phyloP scores from a whole-genome alignment of 768 basidiomycete species.

The Rhodosporidiobolus sp. region DNA sequence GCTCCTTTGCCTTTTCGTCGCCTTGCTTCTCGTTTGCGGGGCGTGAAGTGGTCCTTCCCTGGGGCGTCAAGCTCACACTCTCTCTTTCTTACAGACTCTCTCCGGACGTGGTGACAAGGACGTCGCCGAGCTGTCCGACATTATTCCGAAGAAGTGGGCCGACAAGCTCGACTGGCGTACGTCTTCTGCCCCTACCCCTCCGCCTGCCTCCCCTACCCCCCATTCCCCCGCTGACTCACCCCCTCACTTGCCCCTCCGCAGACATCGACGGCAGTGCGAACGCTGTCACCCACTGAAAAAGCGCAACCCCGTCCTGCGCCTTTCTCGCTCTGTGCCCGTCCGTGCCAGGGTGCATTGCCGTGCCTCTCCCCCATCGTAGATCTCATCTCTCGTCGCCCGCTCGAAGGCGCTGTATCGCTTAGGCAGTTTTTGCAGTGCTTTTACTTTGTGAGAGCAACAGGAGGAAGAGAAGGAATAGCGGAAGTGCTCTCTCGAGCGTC shows the following conservation, averaged over 20 bases:
- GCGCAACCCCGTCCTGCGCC: background rate
- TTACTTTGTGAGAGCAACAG: too few relatives aligned
- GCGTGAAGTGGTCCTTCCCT: background rate
- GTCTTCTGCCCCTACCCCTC: background rate
- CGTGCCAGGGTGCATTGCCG: too few relatives aligned
- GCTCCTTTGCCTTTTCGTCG: conserved; percentile 1
- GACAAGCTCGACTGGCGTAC: conserved; percentile 85
- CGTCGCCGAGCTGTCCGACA: conserved; percentile 80
- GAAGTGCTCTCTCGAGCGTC: too few relatives aligned
- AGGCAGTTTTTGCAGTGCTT: too few relatives aligned
- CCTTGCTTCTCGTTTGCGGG: background rate
- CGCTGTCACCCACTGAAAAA: background rate
- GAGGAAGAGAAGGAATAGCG: too few relatives aligned
- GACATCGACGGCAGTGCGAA: conserved; percentile 29
- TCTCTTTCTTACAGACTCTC: conserved; percentile 62
- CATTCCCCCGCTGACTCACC: background rate
- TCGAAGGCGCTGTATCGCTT: too few relatives aligned
- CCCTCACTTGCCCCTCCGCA: background rate
- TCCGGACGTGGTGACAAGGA: conserved; percentile 98
- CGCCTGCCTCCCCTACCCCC: background rate
- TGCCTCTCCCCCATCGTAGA: too few relatives aligned
- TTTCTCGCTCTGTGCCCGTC: too few relatives aligned
- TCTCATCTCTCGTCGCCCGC: too few relatives aligned
- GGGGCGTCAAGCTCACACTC: too few relatives aligned
- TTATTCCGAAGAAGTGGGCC: conserved; percentile 86